Conservation (phyloP, 2,329 filamentous ascomycete genomes). For the Allantophomopsis cytisporea region DNA sequence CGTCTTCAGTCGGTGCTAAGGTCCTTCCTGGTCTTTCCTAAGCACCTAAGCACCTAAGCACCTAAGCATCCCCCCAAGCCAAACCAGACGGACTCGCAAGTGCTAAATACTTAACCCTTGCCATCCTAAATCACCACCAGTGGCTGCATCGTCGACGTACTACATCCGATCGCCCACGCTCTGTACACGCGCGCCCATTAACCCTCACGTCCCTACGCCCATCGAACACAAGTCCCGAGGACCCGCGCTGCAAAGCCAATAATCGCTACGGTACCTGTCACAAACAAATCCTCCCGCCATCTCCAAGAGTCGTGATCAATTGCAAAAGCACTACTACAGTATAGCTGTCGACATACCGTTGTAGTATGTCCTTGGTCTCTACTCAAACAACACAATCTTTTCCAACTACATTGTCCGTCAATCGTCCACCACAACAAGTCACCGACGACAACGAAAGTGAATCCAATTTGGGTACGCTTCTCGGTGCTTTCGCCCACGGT, state of each 20-base stretch:
- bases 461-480: conserved; percentile 16
- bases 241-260: not conserved
- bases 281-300: not conserved
- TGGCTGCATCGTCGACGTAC: too few relatives aligned
- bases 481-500: conserved; percentile 13
- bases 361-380: conserved; percentile 21
- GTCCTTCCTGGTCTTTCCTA: too few relatives aligned
- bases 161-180: too few relatives aligned
- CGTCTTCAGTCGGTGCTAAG: too few relatives aligned
- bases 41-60: too few relatives aligned
- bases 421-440: conserved; percentile 1
- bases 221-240: not conserved
- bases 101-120: too few relatives aligned
- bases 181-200: too few relatives aligned
- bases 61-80: too few relatives aligned
- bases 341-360: not conserved
- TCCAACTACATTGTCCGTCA: conserved; percentile 1
- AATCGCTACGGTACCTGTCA: not conserved
- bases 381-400: conserved; percentile 10
- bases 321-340: not conserved
- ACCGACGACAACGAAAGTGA: conserved; percentile 9
- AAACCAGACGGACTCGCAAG: too few relatives aligned
- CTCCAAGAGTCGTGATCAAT: not conserved
- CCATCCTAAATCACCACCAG: too few relatives aligned
- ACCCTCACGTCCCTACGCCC: too few relatives aligned